Evolutionary conservation across 139 green algal genomes (phyloP), one percentile per base, ranked within the genome.

Genomic region (Micromonas pusilla): DNA sequence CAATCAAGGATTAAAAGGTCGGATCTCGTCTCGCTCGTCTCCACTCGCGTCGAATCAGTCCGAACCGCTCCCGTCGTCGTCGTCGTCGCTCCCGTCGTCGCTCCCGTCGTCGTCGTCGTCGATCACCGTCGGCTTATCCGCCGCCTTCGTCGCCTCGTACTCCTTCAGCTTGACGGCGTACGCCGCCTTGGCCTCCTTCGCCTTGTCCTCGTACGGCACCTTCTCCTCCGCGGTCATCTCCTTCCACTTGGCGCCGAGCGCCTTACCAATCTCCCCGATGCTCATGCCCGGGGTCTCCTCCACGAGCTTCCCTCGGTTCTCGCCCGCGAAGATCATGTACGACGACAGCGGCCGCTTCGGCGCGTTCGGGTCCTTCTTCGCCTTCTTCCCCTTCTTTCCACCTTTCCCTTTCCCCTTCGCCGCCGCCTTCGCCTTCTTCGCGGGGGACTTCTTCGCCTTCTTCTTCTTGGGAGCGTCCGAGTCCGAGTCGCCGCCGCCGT

Each of bases 291-390:
- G 79, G 77, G 86, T 80, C 30, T 75, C 66, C 52, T 80, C 75
- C 70, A 83, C 66, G 1, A 82, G 3, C 25, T 74, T 26, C 2
- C 34, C 68, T 34, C 68, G 68, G 34, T 34, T 75, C n/a, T 38
- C 68, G 21, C n/a, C 37, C 34, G 81, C 88, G 80, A 92, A 97
- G 83, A 89, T 92, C 91, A 97, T 96, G 86, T 92, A 97, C 31
- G 87, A 90, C 0, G 85, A 90, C 30, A 95, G 74, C n/a, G 75
- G 85, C 19, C 85, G 85, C 81, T 97, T 97, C 72, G 93, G 93
- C 3, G 90, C 93, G 83, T 97, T 92, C 75, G 86, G 86, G 79
- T 75, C 68, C 53, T 68, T 78, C 53, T 68, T 62, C 23, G 37
- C n/a, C 64, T 63, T 63, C n/a, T 97, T 92, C 75, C 85, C 85